These are phyloP conservation scores for Zizania palustris DNA, from an alignment of 202 grass and related monocot species.

Conservation along the genomic window DNA sequence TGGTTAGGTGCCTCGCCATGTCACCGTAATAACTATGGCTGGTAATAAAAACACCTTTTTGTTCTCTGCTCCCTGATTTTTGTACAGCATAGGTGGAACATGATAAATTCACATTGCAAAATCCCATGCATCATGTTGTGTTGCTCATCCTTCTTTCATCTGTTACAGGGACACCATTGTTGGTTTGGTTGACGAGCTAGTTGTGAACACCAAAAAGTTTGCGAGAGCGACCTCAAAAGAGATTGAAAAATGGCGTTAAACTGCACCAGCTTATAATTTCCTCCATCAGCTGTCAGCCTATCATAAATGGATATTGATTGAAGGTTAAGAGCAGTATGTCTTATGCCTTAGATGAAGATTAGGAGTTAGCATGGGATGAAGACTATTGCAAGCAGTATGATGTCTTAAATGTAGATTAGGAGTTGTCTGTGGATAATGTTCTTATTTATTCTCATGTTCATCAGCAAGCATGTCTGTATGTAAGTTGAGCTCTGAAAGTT, in stretches of 20 bases:
- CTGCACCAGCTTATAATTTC: slow-evolving; percentile 2
- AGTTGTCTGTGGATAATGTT: too few relatives aligned
- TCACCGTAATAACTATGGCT: too few relatives aligned
- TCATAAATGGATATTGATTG: neutral
- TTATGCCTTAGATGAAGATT: too few relatives aligned
- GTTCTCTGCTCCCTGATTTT: neutral
- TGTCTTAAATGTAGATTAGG: too few relatives aligned
- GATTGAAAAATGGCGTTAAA: slow-evolving; percentile 76
- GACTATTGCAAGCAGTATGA: too few relatives aligned
- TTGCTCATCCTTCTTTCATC: slow-evolving; percentile 8
- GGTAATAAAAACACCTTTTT: neutral
- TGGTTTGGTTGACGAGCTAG: slow-evolving; percentile 66
- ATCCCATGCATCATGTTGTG: neutral
- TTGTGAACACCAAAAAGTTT: slow-evolving; percentile 79
- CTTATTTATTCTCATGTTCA: too few relatives aligned
- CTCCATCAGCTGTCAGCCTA: neutral
- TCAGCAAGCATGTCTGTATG: too few relatives aligned
- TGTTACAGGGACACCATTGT: slow-evolving; percentile 61
- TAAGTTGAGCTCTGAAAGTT: too few relatives aligned
- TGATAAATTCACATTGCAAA: slow-evolving; percentile 7
- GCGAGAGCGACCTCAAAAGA: slow-evolving; percentile 64
- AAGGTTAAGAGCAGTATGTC: neutral
- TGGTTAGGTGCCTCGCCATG: too few relatives aligned
- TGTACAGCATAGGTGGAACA: neutral
- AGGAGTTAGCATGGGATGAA: too few relatives aligned